A percentile compares a stretch with the other conserved stretches of the same genome.
Conservation (phyloP, 139 green algal species). For the Picochlorum sp. region DNA sequence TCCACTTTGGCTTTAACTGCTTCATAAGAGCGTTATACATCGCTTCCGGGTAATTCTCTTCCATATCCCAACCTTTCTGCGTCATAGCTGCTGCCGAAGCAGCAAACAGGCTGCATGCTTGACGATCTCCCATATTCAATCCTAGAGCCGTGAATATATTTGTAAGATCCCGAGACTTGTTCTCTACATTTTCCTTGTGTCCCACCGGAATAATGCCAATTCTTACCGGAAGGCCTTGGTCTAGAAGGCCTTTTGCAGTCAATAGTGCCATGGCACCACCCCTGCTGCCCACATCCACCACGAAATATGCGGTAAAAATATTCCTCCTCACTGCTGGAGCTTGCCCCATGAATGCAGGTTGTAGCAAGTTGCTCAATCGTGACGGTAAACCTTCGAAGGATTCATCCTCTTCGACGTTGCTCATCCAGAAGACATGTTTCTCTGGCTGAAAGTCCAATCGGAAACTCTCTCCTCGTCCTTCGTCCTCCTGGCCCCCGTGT, state of each 20-base stretch:
- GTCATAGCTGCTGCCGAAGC: too few species aligned
- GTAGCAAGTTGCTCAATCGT: slow-evolving; percentile 39
- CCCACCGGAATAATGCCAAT: slow-evolving; percentile 38
- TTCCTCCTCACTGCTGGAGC: slow-evolving; percentile 52
- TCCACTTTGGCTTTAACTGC: too few species aligned
- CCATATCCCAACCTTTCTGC: too few species aligned
- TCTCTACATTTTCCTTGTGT: too few species aligned
- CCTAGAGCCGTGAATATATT: too few species aligned
- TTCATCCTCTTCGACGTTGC: slow-evolving; percentile 76
- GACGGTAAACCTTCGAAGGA: slow-evolving; percentile 28
- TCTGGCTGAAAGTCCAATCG: background rate
- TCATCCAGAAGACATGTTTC: slow-evolving; percentile 45
- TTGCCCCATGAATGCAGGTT: slow-evolving; percentile 46
- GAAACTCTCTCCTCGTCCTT: background rate
- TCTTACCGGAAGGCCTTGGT: slow-evolving; percentile 31
- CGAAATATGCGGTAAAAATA: slow-evolving; percentile 53
- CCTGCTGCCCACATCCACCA: slow-evolving; percentile 48
- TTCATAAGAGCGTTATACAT: too few species aligned
- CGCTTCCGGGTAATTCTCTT: too few species aligned
- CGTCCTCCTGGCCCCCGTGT: background rate
- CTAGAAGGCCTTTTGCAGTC: slow-evolving; percentile 19
- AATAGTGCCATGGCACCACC: slow-evolving; percentile 18
- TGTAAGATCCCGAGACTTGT: too few species aligned
- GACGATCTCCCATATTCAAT: too few species aligned
- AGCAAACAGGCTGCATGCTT: too few species aligned